Base-by-base conservation (phyloP, 2,329 filamentous ascomycete species). In the Diaporthe citri region DNA sequence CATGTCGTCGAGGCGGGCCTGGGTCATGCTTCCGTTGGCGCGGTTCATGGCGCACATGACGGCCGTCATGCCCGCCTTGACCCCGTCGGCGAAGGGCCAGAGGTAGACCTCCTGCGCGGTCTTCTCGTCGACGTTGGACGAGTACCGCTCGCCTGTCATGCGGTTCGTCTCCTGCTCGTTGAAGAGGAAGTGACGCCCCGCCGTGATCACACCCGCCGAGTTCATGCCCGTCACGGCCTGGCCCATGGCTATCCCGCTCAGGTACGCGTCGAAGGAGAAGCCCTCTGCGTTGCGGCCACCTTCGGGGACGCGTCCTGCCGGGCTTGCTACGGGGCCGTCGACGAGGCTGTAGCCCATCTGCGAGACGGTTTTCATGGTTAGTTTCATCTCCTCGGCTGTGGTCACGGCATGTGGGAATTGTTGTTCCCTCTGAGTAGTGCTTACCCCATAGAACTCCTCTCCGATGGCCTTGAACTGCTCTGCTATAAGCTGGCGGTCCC, bases 191-290 rank as follows among this genome's bases (percentile, higher is more conserved):
- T 96, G 94, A 85, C 90, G 90, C 28, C 86, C 86, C 74, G 86
- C 88, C 1, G 95, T 93, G 79, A 95, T 94, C 2, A 97, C 93
- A 0, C 93, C 93, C 67, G 90, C 88, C 2, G 89, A 89, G 81
- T 95, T 93, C 20, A 95, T 91, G 1, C 93, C 94, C 46, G 86
- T 85, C 64, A 95, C 92, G 0, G 92, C 93, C 77, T 86, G 82
- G 39, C 79, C 79, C 3, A 84, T 84, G 22, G 87, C 79, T 1
- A 79, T 80, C 4, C 86, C 86, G 15, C 83, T 90, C 0, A 96
- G 85, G 74, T 94, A 93, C 34, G 86, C 86, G 66, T 83, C 84
- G 10, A 34, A 66, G 10, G 60, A 66, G 43, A 66, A 66, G 2
- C 60, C 60, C 43, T 66, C 60, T 48, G 60, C 60, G 43, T 66